Percentiles rank a stretch among this genome's conserved stretches.
Conservation (phyloP, 2,329 filamentous ascomycete species). For the Helotiales sp. region DNA sequence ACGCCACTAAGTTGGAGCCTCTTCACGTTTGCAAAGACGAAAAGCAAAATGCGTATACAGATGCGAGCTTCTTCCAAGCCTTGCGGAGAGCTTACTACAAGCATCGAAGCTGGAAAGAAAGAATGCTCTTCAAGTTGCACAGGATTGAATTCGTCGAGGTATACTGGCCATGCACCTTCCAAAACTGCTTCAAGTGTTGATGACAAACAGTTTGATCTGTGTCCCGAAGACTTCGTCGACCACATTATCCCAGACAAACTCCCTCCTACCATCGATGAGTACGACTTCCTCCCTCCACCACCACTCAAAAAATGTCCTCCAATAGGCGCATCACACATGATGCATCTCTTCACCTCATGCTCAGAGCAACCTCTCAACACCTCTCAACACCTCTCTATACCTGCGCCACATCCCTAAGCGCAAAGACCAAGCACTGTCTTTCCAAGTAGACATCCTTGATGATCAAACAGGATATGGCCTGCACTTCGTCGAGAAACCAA, state of each 20-base stretch:
- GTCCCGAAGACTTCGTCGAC: conserved; percentile 12
- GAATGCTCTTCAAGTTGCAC: conserved; percentile 4
- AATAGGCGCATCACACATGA: conserved; percentile 10
- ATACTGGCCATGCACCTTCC: neutral
- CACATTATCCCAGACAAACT: conserved; percentile 11
- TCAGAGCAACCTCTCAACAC: neutral
- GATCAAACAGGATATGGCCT: conserved; percentile 7
- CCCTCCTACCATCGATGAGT: conserved; percentile 12
- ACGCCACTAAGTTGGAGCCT: conserved; percentile 4
- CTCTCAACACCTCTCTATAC: neutral
- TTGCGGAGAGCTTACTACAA: conserved; percentile 3
- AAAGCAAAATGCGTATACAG: neutral
- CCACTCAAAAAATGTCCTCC: conserved; percentile 11
- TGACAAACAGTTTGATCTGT: conserved; percentile 5
- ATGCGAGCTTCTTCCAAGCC: conserved; percentile 5
- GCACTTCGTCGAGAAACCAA: conserved; percentile 7
- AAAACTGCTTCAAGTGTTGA: neutral
- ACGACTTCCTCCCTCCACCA: conserved; percentile 12
- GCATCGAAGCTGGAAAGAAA: conserved; percentile 1
- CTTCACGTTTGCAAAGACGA: conserved; percentile 8
- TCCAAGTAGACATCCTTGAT: conserved; percentile 2
- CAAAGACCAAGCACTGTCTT: conserved; percentile 2
- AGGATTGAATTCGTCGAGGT: conserved; percentile 12
- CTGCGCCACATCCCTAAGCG: conserved; percentile 9
- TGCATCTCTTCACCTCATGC: conserved; percentile 11